phyloP scores from a whole-genome alignment of 75 land plant genomes.

The Larix kaempferi region DNA sequence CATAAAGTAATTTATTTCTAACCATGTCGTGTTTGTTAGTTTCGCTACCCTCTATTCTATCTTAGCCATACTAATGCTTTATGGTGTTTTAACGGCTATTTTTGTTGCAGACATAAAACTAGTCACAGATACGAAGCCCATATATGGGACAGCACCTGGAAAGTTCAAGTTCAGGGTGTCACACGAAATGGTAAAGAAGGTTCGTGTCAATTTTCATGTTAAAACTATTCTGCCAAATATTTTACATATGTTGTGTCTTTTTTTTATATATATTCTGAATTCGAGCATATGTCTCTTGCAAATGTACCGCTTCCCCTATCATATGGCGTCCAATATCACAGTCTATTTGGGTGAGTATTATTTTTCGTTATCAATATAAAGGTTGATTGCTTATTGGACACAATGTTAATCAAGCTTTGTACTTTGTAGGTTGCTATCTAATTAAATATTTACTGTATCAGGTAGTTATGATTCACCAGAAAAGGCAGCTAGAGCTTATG shows the following conservation, averaged over 20 bases:
- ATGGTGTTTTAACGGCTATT: too few relatives aligned
- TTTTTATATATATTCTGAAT: background rate
- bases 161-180: constrained; percentile 48
- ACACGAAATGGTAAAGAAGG: constrained; percentile 66
- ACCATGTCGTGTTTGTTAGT: too few relatives aligned
- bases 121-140: constrained; percentile 54
- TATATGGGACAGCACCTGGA: constrained; percentile 60
- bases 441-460: background rate
- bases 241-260: background rate
- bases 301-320: background rate
- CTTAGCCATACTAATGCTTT: too few relatives aligned
- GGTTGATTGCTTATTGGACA: too few relatives aligned
- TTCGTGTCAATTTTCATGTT: background rate
- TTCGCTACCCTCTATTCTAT: too few relatives aligned
- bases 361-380: background rate
- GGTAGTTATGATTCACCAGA: constrained; percentile 21
- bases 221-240: background rate
- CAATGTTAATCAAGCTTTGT: background rate
- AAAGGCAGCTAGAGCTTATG: constrained; percentile 19
- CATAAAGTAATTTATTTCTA: too few relatives aligned
- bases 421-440: background rate
- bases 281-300: background rate
- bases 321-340: background rate
- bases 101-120: constrained; percentile 42
- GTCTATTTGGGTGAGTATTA: constrained; percentile 19